Conservation (phyloP, 306 rosid species). For the Rosa multiflora region DNA sequence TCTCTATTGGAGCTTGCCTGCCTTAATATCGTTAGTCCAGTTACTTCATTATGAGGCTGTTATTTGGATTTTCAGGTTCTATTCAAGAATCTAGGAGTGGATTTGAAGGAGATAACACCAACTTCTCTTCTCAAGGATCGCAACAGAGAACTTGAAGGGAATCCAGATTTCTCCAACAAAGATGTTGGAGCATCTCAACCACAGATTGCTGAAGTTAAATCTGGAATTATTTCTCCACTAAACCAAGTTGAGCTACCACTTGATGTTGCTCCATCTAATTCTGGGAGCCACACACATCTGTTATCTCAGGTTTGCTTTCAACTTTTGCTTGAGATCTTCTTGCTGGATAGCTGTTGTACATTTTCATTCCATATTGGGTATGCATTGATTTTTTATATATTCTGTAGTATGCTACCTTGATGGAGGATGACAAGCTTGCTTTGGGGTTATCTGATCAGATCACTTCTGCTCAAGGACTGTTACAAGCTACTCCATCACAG, state of each 20-base stretch:
- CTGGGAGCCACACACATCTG: constrained; percentile 70
- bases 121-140: constrained; percentile 90
- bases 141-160: constrained; percentile 94
- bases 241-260: constrained; percentile 81
- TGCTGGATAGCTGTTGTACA: not conserved
- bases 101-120: constrained; percentile 93
- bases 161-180: constrained; percentile 98
- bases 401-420: constrained; percentile 65
- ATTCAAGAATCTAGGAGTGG: constrained; percentile 83
- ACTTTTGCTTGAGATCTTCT: not conserved
- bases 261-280: constrained; percentile 73
- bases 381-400: not conserved
- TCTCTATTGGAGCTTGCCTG: constrained; percentile 11
- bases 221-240: constrained; percentile 66
- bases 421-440: constrained; percentile 83
- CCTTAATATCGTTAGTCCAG: not conserved
- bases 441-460: constrained; percentile 76
- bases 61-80: constrained; percentile 59
- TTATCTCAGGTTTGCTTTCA: constrained; percentile 69
- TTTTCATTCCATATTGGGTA: not conserved
- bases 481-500: constrained; percentile 64
- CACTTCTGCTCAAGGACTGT: constrained; percentile 80
- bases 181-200: constrained; percentile 84
- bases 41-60: not conserved
- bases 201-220: constrained; percentile 71